Evolutionary conservation across 2,329 filamentous ascomycete species (phyloP).

Genomic region (Pestalotiopsis sp.): DNA sequence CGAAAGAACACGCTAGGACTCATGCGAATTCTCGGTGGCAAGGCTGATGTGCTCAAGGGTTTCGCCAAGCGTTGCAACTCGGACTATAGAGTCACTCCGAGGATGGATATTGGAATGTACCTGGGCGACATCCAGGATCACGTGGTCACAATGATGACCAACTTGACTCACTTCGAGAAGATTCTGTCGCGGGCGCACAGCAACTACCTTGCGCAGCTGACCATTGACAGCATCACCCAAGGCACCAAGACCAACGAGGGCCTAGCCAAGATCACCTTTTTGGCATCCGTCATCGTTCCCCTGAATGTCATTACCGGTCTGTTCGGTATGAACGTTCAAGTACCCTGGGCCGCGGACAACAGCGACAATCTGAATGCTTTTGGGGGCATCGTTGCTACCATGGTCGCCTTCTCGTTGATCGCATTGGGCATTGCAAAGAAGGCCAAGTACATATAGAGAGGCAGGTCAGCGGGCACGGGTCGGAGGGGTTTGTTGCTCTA

Average conservation of each 20-base stretch:
- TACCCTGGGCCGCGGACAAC: conserved; percentile 56
- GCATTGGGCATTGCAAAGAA: conserved; percentile 47
- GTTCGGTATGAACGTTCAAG: conserved; percentile 83
- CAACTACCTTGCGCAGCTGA: conserved; percentile 94
- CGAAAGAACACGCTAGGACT: conserved; percentile 95
- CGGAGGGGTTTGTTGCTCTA: background rate
- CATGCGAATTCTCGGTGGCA: conserved; percentile 89
- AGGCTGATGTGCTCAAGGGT: conserved; percentile 96
- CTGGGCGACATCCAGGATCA: conserved; percentile 98
- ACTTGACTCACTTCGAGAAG: conserved; percentile 93
- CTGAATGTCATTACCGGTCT: conserved; percentile 88
- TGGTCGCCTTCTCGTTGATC: conserved; percentile 54
- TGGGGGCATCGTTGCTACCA: conserved; percentile 58
- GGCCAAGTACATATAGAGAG: conserved; percentile 43
- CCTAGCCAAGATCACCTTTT: conserved; percentile 90
- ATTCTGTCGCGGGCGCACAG: conserved; percentile 92
- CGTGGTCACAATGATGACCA: conserved; percentile 99
- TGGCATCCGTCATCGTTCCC: conserved; percentile 94
- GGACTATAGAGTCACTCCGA: conserved; percentile 90
- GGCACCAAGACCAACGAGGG: conserved; percentile 87
- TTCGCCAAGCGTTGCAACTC: conserved; percentile 99
- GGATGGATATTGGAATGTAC: conserved; percentile 95
- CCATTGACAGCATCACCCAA: conserved; percentile 85
- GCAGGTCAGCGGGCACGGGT: background rate
- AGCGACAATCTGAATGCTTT: conserved; percentile 52